A percentile compares a stretch with the other conserved stretches of the same genome.
phyloP scores from a whole-genome alignment of 1,139 yeast genomes.

The Suhomyces taliae region DNA sequence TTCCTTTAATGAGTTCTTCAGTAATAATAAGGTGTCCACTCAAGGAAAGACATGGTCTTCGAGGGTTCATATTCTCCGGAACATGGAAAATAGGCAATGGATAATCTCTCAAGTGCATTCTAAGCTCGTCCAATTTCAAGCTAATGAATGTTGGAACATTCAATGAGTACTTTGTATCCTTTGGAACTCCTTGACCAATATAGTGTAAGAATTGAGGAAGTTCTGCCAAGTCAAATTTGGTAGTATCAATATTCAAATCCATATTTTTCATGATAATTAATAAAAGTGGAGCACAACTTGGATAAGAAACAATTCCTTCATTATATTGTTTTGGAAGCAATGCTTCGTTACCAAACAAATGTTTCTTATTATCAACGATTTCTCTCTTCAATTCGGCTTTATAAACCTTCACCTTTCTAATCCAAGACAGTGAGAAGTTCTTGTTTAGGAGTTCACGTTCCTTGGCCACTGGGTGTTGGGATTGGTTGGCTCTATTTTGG shows the following conservation, averaged over 20 bases:
- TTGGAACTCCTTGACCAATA: slow-evolving; percentile 83
- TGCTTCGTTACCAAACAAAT: slow-evolving; percentile 46
- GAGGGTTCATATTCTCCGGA: slow-evolving; percentile 23
- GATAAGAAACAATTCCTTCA: slow-evolving; percentile 57
- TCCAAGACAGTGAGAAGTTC: slow-evolving; percentile 38
- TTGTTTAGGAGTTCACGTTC: slow-evolving; percentile 11
- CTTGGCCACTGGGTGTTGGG: slow-evolving; percentile 14
- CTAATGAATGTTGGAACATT: slow-evolving; percentile 62
- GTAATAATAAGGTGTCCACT: slow-evolving; percentile 50
- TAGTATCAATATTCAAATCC: slow-evolving; percentile 53
- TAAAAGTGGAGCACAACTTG: slow-evolving; percentile 65
- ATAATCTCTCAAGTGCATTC: slow-evolving; percentile 64
- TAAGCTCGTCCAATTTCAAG: slow-evolving; percentile 49
- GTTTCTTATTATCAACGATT: slow-evolving; percentile 52
- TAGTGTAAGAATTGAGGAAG: slow-evolving; percentile 63
- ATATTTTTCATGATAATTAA: slow-evolving; percentile 56
- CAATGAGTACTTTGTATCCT: slow-evolving; percentile 64
- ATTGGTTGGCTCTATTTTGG: slow-evolving; percentile 31
- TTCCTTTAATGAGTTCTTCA: slow-evolving; percentile 40
- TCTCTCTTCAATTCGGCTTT: slow-evolving; percentile 43
- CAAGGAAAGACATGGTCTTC: slow-evolving; percentile 33
- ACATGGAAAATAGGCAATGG: slow-evolving; percentile 60
- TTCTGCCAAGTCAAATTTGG: slow-evolving; percentile 53
- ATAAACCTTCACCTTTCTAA: slow-evolving; percentile 52
- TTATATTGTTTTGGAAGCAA: slow-evolving; percentile 47